A percentile compares a stretch with the other conserved stretches of the same genome.
These are phyloP conservation scores for Lojkania enalia DNA, from an alignment of 2,329 filamentous ascomycete species.

Conservation along the genomic window DNA sequence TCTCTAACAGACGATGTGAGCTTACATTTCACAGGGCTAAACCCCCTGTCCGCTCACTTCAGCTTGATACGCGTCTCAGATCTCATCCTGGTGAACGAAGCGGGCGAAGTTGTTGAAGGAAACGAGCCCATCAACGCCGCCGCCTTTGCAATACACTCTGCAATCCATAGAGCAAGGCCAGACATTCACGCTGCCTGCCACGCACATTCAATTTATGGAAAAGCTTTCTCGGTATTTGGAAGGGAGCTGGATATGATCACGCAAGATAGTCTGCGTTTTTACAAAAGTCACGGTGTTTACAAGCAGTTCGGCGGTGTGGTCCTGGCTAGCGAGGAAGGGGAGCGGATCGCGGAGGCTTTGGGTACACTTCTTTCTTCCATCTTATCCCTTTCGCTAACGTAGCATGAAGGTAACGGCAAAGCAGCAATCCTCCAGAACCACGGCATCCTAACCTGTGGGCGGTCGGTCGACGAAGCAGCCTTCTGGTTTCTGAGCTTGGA, in stretches of 20 bases:
- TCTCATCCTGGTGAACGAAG: conserved; percentile 50
- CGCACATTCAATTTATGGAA: conserved; percentile 52
- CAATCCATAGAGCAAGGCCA: conserved; percentile 43
- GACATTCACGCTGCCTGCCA: conserved; percentile 50
- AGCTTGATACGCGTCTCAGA: conserved; percentile 47
- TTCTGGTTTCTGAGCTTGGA: conserved; percentile 53
- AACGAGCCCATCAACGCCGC: conserved; percentile 51
- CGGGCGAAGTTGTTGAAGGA: conserved; percentile 46
- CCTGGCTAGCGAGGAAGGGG: conserved; percentile 48
- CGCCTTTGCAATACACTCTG: conserved; percentile 53
- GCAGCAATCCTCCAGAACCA: conserved; percentile 47
- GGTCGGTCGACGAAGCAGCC: conserved; percentile 49
- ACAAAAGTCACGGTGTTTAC: conserved; percentile 47
- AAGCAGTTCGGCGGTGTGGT: conserved; percentile 48
- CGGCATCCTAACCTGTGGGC: conserved; percentile 44
- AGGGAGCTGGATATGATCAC: conserved; percentile 53
- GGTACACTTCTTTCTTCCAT: conserved; percentile 14
- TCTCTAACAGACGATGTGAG: neutral
- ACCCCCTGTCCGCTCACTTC: conserved; percentile 52
- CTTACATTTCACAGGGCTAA: conserved; percentile 48
- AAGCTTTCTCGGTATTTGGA: conserved; percentile 53
- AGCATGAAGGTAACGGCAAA: conserved; percentile 34
- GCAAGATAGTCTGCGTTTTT: conserved; percentile 52
- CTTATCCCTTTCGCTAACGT: conserved; percentile 1
- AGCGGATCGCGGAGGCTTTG: conserved; percentile 47